Conservation (phyloP, 2,329 filamentous ascomycete genomes). For the Periconia macrospinosa region DNA sequence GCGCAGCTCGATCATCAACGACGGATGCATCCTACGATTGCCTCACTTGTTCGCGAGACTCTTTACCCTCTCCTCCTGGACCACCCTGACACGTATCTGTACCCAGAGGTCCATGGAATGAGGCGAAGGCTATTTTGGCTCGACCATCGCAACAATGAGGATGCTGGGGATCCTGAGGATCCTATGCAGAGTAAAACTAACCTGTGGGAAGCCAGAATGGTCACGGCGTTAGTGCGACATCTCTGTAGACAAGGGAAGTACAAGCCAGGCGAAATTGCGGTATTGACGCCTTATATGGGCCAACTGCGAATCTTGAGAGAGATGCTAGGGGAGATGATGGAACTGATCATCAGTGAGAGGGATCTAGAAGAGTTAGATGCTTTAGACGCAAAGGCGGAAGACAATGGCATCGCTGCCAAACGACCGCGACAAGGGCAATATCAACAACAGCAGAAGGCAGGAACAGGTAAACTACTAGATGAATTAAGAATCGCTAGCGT, state of each 20-base stretch:
- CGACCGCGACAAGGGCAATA: not conserved
- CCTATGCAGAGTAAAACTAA: slow-evolving; percentile 56
- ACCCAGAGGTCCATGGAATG: slow-evolving; percentile 59
- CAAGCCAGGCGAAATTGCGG: slow-evolving; percentile 63
- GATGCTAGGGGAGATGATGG: no score
- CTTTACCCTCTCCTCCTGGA: slow-evolving; percentile 63
- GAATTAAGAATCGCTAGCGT: slow-evolving; percentile 59
- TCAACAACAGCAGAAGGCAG: slow-evolving; percentile 9
- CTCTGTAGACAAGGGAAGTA: slow-evolving; percentile 68
- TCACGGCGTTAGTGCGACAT: slow-evolving; percentile 63
- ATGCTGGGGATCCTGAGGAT: slow-evolving; percentile 12
- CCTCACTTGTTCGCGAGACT: slow-evolving; percentile 58
- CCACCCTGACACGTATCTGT: slow-evolving; percentile 36
- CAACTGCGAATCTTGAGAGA: no score
- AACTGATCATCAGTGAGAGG: no score
- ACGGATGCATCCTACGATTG: slow-evolving; percentile 67
- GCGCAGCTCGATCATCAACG: slow-evolving; percentile 59
- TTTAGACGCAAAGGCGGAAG: slow-evolving; percentile 10
- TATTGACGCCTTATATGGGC: slow-evolving; percentile 68
- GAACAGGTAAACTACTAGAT: slow-evolving; percentile 11
- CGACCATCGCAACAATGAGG: slow-evolving; percentile 58
- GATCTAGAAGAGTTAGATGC: slow-evolving; percentile 27
- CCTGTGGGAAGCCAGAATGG: slow-evolving; percentile 65
- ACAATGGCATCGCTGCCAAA: no score
- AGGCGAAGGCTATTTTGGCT: slow-evolving; percentile 62